phyloP scores from a whole-genome alignment of 257 asterid species.

The Coffea canephora region DNA sequence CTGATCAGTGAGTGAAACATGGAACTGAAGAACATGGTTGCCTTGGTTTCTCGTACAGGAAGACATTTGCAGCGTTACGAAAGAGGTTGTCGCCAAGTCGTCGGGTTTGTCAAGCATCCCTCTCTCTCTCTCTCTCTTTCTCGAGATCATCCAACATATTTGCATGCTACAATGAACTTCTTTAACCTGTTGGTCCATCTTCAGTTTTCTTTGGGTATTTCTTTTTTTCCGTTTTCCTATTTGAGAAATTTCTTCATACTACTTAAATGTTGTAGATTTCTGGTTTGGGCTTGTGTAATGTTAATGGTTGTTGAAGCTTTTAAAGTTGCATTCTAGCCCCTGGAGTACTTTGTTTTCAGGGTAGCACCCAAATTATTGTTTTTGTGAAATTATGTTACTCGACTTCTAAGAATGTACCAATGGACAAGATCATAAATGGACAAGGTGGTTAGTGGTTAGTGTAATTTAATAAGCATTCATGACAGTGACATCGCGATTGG shows the following conservation, averaged over 20 bases:
- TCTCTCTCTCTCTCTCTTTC: neutral
- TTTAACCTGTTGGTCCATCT: no score
- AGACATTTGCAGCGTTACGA: constrained; percentile 79
- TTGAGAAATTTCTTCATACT: neutral
- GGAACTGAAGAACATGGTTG: constrained; percentile 66
- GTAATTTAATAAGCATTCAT: neutral
- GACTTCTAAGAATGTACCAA: no score
- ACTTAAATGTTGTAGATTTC: neutral
- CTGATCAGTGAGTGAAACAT: constrained; percentile 9
- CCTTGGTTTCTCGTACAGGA: constrained; percentile 74
- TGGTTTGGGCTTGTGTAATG: neutral
- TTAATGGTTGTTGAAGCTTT: neutral
- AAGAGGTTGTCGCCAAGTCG: constrained; percentile 84
- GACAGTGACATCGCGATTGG: constrained; percentile 4
- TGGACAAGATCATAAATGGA: neutral
- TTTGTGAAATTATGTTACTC: neutral
- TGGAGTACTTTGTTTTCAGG: neutral
- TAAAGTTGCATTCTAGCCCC: neutral
- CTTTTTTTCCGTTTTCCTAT: no score
- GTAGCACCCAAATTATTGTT: neutral
- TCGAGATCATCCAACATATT: neutral
- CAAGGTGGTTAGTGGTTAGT: neutral
- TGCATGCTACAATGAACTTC: neutral
- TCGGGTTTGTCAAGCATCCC: constrained; percentile 47
- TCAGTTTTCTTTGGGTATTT: no score